phyloP scores from a whole-genome alignment of 2,329 filamentous ascomycete species.

The Annulohypoxylon truncatum region DNA sequence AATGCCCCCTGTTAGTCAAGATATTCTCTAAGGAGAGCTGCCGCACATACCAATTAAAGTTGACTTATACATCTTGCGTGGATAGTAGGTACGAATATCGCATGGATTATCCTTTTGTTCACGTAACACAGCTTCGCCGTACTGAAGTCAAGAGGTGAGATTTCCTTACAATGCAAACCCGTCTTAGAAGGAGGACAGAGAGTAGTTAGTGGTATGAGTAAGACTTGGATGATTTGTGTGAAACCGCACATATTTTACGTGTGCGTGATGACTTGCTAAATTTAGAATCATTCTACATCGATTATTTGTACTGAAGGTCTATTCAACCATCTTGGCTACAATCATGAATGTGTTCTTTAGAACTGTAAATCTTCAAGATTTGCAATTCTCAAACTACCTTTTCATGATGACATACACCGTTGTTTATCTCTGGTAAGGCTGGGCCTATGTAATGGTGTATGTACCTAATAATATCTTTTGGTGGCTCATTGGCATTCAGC shows the following conservation, averaged over 20 bases:
- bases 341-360: neutral
- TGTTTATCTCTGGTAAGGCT: neutral
- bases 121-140: neutral
- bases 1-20: no score
- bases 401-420: neutral
- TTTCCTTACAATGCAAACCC: neutral
- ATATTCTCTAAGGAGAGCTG: no score
- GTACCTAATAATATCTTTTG: neutral
- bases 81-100: no score
- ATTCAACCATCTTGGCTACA: neutral
- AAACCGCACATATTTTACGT: neutral
- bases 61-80: no score
- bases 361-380: neutral
- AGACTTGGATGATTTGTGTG: neutral
- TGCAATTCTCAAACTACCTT: neutral
- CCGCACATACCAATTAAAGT: no score
- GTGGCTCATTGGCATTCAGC: conserved; percentile 11
- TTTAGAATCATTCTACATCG: conserved; percentile 11
- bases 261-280: conserved; percentile 10
- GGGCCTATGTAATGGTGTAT: no score
- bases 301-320: neutral
- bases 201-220: neutral
- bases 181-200: no score
- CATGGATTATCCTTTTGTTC: neutral
- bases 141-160: neutral